phyloP scores from a whole-genome alignment of 2,329 filamentous ascomycete genomes.

The Neonectria punicea region DNA sequence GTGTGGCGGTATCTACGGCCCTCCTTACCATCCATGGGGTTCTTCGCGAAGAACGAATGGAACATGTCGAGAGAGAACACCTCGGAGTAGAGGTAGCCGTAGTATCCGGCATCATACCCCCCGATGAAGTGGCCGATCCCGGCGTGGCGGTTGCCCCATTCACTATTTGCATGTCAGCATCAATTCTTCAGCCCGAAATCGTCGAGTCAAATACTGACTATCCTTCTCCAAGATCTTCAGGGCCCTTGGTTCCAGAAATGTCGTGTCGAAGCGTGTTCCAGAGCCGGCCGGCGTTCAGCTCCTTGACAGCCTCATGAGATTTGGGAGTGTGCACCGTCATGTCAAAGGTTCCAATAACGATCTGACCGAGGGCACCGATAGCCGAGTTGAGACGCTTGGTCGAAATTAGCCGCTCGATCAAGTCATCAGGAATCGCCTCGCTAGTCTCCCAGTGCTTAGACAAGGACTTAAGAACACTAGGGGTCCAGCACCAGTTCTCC shows the following conservation, averaged over 20 bases:
- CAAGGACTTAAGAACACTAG: slow-evolving; percentile 71
- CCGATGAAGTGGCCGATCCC: slow-evolving; percentile 86
- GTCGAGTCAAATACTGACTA: slow-evolving; percentile 54
- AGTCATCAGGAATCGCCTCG: slow-evolving; percentile 77
- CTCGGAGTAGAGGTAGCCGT: slow-evolving; percentile 78
- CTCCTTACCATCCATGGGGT: slow-evolving; percentile 81
- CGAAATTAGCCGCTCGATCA: slow-evolving; percentile 78
- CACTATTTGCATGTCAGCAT: slow-evolving; percentile 53
- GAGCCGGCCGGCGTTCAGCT: slow-evolving; percentile 70
- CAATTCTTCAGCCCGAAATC: background rate
- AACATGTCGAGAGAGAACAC: slow-evolving; percentile 92
- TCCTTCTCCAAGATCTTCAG: slow-evolving; percentile 70
- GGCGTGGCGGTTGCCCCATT: slow-evolving; percentile 81
- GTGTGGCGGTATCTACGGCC: slow-evolving; percentile 81
- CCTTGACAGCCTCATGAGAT: slow-evolving; percentile 74
- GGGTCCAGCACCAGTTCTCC: slow-evolving; percentile 81
- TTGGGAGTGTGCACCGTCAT: slow-evolving; percentile 81
- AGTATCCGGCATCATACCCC: slow-evolving; percentile 88
- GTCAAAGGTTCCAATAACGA: slow-evolving; percentile 85
- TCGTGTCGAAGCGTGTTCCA: slow-evolving; percentile 80
- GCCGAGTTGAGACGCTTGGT: slow-evolving; percentile 86
- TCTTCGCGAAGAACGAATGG: slow-evolving; percentile 78
- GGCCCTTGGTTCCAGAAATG: slow-evolving; percentile 79
- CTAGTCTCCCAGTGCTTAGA: slow-evolving; percentile 79
- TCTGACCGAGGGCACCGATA: slow-evolving; percentile 79